Conservation (phyloP, 192 early-diverging fungal genomes). For the Gorgonomyces haynaldii region DNA sequence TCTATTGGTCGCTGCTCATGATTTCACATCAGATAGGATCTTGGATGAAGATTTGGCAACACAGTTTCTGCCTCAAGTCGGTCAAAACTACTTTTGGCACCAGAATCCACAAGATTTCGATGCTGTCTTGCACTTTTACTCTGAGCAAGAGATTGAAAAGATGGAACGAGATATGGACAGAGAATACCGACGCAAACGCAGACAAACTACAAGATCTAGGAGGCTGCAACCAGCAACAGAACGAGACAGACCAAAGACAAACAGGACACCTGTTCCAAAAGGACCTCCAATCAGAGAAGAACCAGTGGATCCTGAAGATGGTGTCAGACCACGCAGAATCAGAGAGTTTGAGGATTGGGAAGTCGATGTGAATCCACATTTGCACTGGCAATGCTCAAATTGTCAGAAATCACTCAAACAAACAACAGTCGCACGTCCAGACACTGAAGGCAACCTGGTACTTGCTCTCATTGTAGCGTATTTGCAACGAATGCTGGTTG, state of each 20-base stretch:
- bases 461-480: too few relatives aligned
- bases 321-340: neutral
- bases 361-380: too few relatives aligned
- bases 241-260: slow-evolving; percentile 57
- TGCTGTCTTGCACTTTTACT: slow-evolving; percentile 13
- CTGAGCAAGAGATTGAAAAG: slow-evolving; percentile 49
- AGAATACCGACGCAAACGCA: slow-evolving; percentile 68
- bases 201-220: slow-evolving; percentile 65
- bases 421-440: neutral
- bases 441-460: neutral
- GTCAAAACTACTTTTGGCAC: too few relatives aligned
- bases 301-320: neutral
- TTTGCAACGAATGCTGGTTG: too few relatives aligned
- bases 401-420: neutral
- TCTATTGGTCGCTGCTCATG: slow-evolving; percentile 67
- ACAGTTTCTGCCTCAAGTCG: slow-evolving; percentile 58
- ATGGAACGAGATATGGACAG: slow-evolving; percentile 75
- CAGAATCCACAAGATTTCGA: slow-evolving; percentile 14
- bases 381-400: neutral
- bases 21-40: slow-evolving; percentile 59
- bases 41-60: slow-evolving; percentile 67
- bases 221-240: slow-evolving; percentile 48
- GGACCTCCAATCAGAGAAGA: neutral
- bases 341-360: slow-evolving; percentile 3
- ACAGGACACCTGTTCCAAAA: slow-evolving; percentile 21